Conservation (phyloP, 352 stramenopile species). For the Globisporangium lucens region DNA sequence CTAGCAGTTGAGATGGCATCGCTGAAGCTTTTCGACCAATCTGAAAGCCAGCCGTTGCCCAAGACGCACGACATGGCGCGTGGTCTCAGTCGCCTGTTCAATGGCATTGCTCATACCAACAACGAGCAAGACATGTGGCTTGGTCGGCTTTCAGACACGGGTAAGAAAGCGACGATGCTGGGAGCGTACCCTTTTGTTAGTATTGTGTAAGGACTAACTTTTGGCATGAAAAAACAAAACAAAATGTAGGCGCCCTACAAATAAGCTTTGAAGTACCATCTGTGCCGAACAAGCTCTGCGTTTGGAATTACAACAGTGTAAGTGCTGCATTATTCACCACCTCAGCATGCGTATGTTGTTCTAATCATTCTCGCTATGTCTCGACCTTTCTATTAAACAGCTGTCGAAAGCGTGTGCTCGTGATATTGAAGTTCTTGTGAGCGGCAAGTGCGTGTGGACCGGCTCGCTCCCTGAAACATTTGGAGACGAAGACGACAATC, state of each 20-base stretch:
- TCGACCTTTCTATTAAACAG: conserved; percentile 27
- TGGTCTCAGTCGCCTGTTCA: conserved; percentile 48
- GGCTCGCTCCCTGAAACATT: conserved; percentile 73
- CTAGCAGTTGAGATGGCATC: conserved; percentile 38
- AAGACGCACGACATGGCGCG: conserved; percentile 74
- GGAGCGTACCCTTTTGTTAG: neutral
- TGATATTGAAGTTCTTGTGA: conserved; percentile 66
- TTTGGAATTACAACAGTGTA: conserved; percentile 86
- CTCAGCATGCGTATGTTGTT: neutral
- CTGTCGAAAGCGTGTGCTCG: conserved; percentile 37
- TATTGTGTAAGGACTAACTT: neutral
- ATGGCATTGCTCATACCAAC: conserved; percentile 56
- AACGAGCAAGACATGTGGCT: conserved; percentile 80
- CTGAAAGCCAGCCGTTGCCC: conserved; percentile 38
- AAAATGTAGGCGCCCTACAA: conserved; percentile 40
- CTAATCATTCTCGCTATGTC: neutral
- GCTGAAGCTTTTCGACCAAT: conserved; percentile 55
- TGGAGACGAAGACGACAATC: conserved; percentile 60
- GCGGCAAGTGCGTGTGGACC: conserved; percentile 63
- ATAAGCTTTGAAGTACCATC: conserved; percentile 46
- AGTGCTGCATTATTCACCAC: conserved; percentile 8
- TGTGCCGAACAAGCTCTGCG: conserved; percentile 56
- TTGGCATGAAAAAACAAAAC: neutral
- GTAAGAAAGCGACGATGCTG: conserved; percentile 16
- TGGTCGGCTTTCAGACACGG: conserved; percentile 51